Base-by-base conservation (phyloP, 805 yeast genomes). In the Metschnikowia kunwiensis region DNA sequence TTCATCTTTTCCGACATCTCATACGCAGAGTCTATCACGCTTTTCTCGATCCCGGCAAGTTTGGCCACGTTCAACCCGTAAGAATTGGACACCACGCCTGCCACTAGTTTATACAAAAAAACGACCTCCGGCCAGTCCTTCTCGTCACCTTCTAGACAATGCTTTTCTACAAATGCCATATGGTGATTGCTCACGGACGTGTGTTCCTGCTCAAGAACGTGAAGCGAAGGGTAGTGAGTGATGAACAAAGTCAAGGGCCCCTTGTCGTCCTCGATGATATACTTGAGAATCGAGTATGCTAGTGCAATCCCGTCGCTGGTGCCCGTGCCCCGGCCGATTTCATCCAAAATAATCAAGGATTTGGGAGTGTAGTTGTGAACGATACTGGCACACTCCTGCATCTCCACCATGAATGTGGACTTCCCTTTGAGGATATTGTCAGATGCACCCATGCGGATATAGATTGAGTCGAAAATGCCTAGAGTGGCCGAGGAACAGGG, bases 51-150 rank as follows among this genome's bases (percentile, higher is more conserved):
- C 0, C 77, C 76, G 0, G 96, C 93, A 39, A 87, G 51, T 41
- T 77, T 72, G 0, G 96, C 96, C 24, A 86, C 95, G 53, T 88
- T 86, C 23, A 89, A 64, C 1, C 96, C 97, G 57, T 82, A 87
- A 37, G 89, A 84, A 36, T 80, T 73, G 27, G 74, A 58, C 14
- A 65, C 61, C 7, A 63, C 68, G 1, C 74, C 74, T 12, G 40
- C 32, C 5, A 53, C 64, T 23, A 68, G 44, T 27, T 55, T 62
- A 45, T 67, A 68, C 26, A 68, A 49, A 36, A 68, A 68, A 9
- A 65, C 44, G 7, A 68, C 60, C 27, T 65, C 68, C 1, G 70
- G 68, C 46, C 59, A 62, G 21, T 47, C 48, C 18, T 33, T 28
- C 23, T 57, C 54, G 11, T 42, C 47, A 9, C 49, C 50, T 3